These are phyloP conservation scores for Chlamydomonas incerta DNA, from an alignment of 139 green algal species.

Conservation along the genomic window DNA sequence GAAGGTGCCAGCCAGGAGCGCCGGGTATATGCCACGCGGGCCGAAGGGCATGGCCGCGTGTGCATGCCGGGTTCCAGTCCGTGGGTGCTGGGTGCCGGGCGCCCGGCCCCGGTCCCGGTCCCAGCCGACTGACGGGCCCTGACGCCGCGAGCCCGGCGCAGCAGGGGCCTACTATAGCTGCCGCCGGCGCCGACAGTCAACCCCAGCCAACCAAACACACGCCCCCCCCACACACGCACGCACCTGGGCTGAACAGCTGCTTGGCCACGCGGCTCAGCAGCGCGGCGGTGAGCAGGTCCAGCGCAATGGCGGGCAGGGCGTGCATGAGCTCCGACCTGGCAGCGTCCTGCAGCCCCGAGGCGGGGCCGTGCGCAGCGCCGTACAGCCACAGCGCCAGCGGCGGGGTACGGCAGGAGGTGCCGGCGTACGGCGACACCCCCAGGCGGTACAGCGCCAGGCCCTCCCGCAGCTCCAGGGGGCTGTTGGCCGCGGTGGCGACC, in stretches of 20 bases:
- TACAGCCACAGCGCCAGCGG: constrained; percentile 57
- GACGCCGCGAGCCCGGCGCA: too few species aligned
- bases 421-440: constrained; percentile 52
- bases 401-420: constrained; percentile 48
- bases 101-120: too few species aligned
- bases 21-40: too few species aligned
- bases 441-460: constrained; percentile 44
- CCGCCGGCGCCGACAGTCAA: too few species aligned
- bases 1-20: not conserved
- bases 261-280: constrained; percentile 26
- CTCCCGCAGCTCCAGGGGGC: constrained; percentile 50
- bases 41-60: too few species aligned
- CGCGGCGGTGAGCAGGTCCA: constrained; percentile 45
- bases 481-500: constrained; percentile 63
- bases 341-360: not conserved
- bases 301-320: constrained; percentile 57
- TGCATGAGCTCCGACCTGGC: constrained; percentile 32
- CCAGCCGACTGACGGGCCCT: too few species aligned
- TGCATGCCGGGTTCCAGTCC: too few species aligned
- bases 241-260: not conserved
- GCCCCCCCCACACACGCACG: too few species aligned
- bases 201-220: too few species aligned
- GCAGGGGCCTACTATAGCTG: too few species aligned
- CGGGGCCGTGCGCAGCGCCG: not conserved
- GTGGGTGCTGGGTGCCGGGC: too few species aligned